phyloP scores from a whole-genome alignment of 257 asterid genomes.

The Solanum chilense region DNA sequence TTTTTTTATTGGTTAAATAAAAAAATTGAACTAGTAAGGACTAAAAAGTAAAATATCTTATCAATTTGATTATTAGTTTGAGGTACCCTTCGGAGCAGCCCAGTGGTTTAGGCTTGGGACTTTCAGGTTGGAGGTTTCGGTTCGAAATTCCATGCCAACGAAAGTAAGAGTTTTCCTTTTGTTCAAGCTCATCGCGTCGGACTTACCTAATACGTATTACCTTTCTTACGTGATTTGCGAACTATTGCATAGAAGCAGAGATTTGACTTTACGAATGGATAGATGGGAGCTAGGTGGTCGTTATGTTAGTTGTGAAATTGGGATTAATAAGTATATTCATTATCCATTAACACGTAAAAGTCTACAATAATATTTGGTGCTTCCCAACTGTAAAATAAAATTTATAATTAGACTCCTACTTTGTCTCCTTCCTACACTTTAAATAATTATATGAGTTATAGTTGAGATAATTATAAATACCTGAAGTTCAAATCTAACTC shows the following conservation, averaged over 20 bases:
- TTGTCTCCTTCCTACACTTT: neutral
- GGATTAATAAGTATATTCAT: neutral
- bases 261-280: neutral
- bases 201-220: no score
- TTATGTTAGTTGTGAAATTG: neutral
- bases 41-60: no score
- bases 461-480: neutral
- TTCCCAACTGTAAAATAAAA: neutral
- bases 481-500: neutral
- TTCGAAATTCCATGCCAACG: no score
- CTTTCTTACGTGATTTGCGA: no score
- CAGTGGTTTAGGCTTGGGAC: no score
- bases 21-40: no score
- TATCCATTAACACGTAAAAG: neutral
- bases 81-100: accelerated
- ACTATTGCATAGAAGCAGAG: accelerated
- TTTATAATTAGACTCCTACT: neutral
- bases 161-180: no score
- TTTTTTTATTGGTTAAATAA: no score
- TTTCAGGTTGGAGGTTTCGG: no score
- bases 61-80: no score
- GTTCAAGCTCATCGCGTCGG: no score
- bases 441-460: neutral
- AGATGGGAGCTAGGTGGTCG: neutral
- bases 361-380: neutral